Evolutionary conservation across 306 rosid species (phyloP).

Genomic region (Senna tora): DNA sequence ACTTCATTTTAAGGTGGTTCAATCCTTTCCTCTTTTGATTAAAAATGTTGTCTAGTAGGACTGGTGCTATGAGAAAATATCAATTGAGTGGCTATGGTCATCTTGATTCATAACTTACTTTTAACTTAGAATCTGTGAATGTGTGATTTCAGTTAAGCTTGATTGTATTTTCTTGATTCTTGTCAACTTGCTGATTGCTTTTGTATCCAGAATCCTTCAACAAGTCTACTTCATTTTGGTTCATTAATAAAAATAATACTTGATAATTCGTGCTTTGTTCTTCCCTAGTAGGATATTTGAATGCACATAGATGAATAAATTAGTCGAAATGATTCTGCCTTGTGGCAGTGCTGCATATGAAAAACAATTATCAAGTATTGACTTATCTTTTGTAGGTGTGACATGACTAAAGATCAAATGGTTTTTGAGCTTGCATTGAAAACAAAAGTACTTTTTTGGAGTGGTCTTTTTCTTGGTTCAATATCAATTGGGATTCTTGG

Average conservation of each 20-base stretch:
- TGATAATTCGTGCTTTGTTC: too few species aligned
- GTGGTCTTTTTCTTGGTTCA: conserved; percentile 68
- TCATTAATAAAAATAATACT: background rate
- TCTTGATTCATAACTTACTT: background rate
- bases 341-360: conserved; percentile 20
- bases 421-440: conserved; percentile 59
- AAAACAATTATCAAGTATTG: conserved; percentile 1
- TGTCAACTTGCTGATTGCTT: conserved; percentile 8
- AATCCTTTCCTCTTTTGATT: conserved; percentile 16
- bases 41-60: conserved; percentile 12
- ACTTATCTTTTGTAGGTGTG: conserved; percentile 64
- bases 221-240: background rate
- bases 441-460: conserved; percentile 61
- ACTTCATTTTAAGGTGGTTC: conserved; percentile 11
- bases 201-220: conserved; percentile 10
- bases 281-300: conserved; percentile 10
- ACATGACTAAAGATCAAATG: conserved; percentile 84
- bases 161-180: background rate
- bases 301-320: background rate
- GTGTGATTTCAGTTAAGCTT: conserved; percentile 2
- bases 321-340: conserved; percentile 20
- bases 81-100: conserved; percentile 7
- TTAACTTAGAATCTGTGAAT: conserved; percentile 17
- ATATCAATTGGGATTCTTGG: conserved; percentile 80
- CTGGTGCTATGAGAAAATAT: conserved; percentile 16